Conservation (phyloP, 169 alveolate genomes). For the Cryptosporidium sp. region DNA sequence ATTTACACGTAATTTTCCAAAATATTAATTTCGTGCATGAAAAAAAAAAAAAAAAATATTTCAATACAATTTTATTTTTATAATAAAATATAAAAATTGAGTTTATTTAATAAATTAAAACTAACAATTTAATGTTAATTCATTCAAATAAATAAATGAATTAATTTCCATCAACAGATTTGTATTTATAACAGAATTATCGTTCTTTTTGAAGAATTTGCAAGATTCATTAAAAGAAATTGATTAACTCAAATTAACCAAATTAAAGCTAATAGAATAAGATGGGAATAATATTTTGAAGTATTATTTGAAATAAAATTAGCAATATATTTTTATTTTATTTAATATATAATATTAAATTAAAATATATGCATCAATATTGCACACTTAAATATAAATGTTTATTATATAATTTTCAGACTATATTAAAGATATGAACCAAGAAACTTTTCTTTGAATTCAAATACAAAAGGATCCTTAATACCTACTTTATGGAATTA, state of each 20-base stretch:
- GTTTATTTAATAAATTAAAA: neutral
- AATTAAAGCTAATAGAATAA: neutral
- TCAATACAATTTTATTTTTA: no score
- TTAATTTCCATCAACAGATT: neutral
- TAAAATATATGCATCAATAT: neutral
- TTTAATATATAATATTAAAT: no score
- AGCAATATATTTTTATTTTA: no score
- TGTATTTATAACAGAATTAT: neutral
- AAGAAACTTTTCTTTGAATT: no score
- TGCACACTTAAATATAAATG: neutral
- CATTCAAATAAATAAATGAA: neutral
- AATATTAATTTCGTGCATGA: neutral
- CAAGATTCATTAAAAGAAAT: neutral
- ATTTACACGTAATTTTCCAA: conserved; percentile 7
- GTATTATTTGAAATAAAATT: neutral
- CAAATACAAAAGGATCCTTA: neutral
- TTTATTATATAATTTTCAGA: no score
- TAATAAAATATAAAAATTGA: neutral
- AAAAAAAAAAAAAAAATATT: no score
- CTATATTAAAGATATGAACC: neutral
- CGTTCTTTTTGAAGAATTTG: neutral
- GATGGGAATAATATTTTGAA: neutral
- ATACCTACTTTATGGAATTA: neutral
- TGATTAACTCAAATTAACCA: neutral
- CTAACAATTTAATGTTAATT: neutral